phyloP scores from a whole-genome alignment of 345 rosid genomes.

The Camelina hispida region DNA sequence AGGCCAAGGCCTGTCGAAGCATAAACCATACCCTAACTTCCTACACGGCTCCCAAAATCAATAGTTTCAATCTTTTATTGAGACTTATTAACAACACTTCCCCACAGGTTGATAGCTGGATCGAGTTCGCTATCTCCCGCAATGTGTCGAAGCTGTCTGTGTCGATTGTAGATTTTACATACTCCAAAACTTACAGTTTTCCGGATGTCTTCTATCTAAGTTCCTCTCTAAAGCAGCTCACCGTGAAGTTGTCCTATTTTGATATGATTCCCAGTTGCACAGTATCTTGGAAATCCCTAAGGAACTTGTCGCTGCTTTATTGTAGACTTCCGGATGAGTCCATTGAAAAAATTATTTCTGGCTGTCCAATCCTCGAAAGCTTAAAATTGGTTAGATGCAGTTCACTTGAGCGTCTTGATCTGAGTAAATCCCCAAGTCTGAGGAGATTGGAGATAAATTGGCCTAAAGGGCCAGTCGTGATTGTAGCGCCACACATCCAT shows the following conservation, averaged over 20 bases:
- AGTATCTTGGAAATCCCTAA: slow-evolving; percentile 23
- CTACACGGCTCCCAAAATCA: slow-evolving; percentile 18
- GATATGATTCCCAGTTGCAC: not conserved
- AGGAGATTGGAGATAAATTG: slow-evolving; percentile 3
- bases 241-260: not conserved
- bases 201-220: not conserved
- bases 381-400: not conserved
- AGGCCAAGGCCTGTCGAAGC: no score
- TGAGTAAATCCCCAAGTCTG: slow-evolving; percentile 2
- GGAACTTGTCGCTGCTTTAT: not conserved
- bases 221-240: slow-evolving; percentile 6
- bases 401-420: not conserved
- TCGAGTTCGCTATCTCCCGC: slow-evolving; percentile 16
- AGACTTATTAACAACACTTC: no score
- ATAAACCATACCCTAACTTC: slow-evolving; percentile 11
- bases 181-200: not conserved
- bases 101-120: not conserved
- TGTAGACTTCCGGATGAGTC: slow-evolving; percentile 1
- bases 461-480: not conserved
- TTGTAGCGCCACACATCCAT: slow-evolving; percentile 29
- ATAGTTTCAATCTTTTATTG: not conserved
- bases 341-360: slow-evolving; percentile 10
- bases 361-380: slow-evolving; percentile 11
- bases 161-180: not conserved
- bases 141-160: not conserved